These are phyloP conservation scores for Naumovozyma baii DNA, from an alignment of 805 yeast species.

Conservation along the genomic window DNA sequence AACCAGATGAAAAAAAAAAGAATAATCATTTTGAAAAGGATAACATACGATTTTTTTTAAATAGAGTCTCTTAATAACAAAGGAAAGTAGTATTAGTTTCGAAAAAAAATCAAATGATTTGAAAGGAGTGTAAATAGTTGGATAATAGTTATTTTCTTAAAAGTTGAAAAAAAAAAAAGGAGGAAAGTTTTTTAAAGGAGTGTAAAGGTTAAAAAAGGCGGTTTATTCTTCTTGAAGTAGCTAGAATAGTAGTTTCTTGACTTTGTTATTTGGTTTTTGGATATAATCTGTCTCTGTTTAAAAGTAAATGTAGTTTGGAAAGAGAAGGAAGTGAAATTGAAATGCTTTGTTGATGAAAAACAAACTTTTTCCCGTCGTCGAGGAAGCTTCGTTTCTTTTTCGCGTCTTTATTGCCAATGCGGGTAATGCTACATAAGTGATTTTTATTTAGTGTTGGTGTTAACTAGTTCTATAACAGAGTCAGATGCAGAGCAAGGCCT, in stretches of 20 bases:
- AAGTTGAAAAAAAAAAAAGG: neutral
- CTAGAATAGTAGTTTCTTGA: neutral
- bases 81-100: neutral
- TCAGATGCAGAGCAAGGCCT: too few relatives aligned
- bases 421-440: neutral
- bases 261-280: neutral
- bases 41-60: neutral
- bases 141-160: neutral
- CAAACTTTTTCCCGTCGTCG: neutral
- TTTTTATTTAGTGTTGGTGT: too few relatives aligned
- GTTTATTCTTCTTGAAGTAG: neutral
- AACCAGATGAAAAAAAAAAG: too few relatives aligned
- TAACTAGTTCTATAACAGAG: too few relatives aligned
- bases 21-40: neutral
- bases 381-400: neutral
- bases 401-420: neutral
- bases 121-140: constrained; percentile 4
- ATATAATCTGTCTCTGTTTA: too few relatives aligned
- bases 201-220: neutral
- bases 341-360: too few relatives aligned
- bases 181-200: neutral
- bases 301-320: neutral
- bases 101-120: neutral
- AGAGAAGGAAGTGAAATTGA: neutral
- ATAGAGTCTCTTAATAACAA: neutral